Percentiles rank a stretch among this genome's conserved stretches.
Evolutionary conservation across 2,329 filamentous ascomycete species (phyloP).

Genomic region (Penicillium sp.): DNA sequence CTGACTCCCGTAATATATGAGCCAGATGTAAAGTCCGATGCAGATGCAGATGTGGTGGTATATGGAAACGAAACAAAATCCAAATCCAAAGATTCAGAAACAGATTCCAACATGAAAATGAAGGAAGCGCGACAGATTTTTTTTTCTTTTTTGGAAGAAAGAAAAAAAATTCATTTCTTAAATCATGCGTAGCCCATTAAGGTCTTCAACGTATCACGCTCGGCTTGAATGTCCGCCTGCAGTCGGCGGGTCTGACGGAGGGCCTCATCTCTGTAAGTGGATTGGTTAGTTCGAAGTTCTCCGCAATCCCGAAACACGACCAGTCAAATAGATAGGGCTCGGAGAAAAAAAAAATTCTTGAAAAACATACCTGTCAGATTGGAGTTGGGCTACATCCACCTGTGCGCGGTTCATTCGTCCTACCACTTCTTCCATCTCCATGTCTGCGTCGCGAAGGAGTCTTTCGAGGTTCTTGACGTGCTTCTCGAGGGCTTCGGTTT

Average conservation of each 20-base stretch:
- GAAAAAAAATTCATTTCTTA: neutral
- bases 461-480: slow-evolving; percentile 83
- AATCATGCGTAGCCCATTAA: slow-evolving; percentile 36
- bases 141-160: neutral
- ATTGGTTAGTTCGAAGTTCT: slow-evolving; percentile 12
- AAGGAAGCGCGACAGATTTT: neutral
- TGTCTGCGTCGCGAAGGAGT: slow-evolving; percentile 72
- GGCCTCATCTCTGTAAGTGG: slow-evolving; percentile 63
- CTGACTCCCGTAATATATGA: slow-evolving; percentile 9
- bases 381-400: slow-evolving; percentile 78
- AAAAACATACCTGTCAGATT: slow-evolving; percentile 50
- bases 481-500: slow-evolving; percentile 73
- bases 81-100: neutral
- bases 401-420: slow-evolving; percentile 79
- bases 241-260: slow-evolving; percentile 69
- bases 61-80: slow-evolving; percentile 5
- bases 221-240: slow-evolving; percentile 65
- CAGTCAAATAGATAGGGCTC: slow-evolving; percentile 8
- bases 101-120: neutral
- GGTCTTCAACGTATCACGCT: slow-evolving; percentile 61
- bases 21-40: slow-evolving; percentile 12
- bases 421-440: slow-evolving; percentile 82
- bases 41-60: slow-evolving; percentile 26
- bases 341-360: neutral
- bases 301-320: slow-evolving; percentile 11